Evolutionary conservation across 345 rosid species (phyloP), one percentile per base, ranked within the genome.

Genomic region (Barbarea vulgaris): DNA sequence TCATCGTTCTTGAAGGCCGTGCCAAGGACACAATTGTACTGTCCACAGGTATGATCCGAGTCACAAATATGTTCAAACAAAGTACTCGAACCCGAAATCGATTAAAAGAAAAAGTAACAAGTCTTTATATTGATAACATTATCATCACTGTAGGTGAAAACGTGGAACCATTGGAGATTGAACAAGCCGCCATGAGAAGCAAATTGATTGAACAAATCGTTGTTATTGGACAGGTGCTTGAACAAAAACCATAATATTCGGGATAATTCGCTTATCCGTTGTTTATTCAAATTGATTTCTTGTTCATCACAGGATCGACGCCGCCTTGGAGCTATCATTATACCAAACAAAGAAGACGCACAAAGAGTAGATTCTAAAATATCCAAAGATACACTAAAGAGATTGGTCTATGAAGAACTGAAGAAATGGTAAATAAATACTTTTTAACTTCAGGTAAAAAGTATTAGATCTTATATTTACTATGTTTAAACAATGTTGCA

Each of bases 11-110:
- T 37, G 97, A 90, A 81, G 99, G 97, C 28, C 97, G 99, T 63
- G 97, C 93, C 13, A 95, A 95, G 82, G 99, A 95, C 77, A 92
- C 99, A 6, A 90, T 95, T 59, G 99, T 95, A 73, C 97, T 95
- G 67, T 87, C 93, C n/a, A 89, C 99, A 50, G 99, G 99, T 94
- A 84, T 58, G 30, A 2, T 12, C 64, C 27, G 7, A 66, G 27
- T 36, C 21, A 36, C 46, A 67, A 63, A 50, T 62, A 67, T 51
- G 61, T 21, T 67, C n/a, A 62, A 58, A 33, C n/a, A n/a, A n/a
- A n/a, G n/a, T n/a, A n/a, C n/a, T 1, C 7, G 67, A 60, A 56
- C 28, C 19, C 46, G 19, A 19, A 73, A 50, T 22, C 5, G 2
- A 50, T n/a, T 9, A 62, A 27, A 27, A 11, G 37, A 34, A 17